Evolutionary conservation across 2,329 filamentous ascomycete genomes (phyloP).

Genomic region (Hypocreales sp.): DNA sequence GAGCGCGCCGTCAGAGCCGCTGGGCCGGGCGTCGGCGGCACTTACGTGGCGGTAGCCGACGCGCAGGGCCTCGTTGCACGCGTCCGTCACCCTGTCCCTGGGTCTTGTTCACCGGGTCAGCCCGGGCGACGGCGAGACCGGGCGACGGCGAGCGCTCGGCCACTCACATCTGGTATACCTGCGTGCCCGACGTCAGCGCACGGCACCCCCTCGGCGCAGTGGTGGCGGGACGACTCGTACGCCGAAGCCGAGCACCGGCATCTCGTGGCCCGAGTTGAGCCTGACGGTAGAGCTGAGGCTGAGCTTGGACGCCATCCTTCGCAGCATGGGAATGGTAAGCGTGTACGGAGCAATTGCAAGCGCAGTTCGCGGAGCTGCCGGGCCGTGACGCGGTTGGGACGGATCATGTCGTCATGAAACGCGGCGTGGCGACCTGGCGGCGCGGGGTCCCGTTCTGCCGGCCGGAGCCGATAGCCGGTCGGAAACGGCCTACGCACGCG

Average conservation of each 20-base stretch:
- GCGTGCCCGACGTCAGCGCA: conserved; percentile 2
- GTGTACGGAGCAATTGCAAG: no score
- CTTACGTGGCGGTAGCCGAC: conserved; percentile 38
- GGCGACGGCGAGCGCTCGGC: not conserved
- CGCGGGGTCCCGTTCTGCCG: no score
- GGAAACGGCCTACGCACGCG: no score
- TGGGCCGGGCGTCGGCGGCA: not conserved
- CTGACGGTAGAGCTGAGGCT: conserved; percentile 31
- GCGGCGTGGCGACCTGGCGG: no score
- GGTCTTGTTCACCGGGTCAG: no score
- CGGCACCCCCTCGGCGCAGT: no score
- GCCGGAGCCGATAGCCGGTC: no score
- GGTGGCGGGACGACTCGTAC: conserved; percentile 25
- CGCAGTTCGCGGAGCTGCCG: no score
- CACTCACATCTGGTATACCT: conserved; percentile 39
- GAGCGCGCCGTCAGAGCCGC: not conserved
- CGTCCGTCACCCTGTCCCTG: conserved; percentile 14
- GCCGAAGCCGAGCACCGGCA: conserved; percentile 37
- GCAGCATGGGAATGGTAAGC: no score
- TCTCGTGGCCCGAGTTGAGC: conserved; percentile 37
- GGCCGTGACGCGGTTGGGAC: no score
- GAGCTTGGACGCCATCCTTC: conserved; percentile 29
- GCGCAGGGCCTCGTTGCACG: conserved; percentile 28
- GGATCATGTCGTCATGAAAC: no score
- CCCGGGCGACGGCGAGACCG: no score